Evolutionary conservation across 768 basidiomycete genomes (phyloP).

Genomic region (Lentinula edodes): DNA sequence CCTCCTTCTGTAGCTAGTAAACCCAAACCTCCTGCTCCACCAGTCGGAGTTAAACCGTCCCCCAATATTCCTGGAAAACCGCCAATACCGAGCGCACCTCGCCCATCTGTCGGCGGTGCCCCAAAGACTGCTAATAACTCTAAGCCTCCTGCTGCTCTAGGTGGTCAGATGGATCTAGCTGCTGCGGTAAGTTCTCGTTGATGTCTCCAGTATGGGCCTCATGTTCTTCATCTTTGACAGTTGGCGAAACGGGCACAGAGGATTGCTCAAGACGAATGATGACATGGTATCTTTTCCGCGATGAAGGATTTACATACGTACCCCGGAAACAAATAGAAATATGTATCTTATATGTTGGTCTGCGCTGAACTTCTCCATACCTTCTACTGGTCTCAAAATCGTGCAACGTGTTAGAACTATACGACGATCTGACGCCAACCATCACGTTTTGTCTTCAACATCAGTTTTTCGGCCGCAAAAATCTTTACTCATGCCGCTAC

Average conservation of each 20-base stretch:
- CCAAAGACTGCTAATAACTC: slow-evolving; percentile 33
- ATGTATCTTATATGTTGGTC: too few relatives aligned
- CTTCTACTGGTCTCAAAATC: too few relatives aligned
- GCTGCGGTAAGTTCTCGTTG: slow-evolving; percentile 57
- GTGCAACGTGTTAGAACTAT: too few relatives aligned
- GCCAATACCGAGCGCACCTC: slow-evolving; percentile 33
- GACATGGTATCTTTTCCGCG: not conserved
- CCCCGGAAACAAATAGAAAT: too few relatives aligned
- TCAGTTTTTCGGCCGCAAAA: too few relatives aligned
- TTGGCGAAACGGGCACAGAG: slow-evolving; percentile 74
- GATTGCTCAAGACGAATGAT: slow-evolving; percentile 40
- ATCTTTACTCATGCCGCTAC: not conserved
- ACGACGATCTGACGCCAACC: too few relatives aligned
- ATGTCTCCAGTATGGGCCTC: not conserved
- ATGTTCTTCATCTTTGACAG: slow-evolving; percentile 28
- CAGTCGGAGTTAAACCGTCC: slow-evolving; percentile 27
- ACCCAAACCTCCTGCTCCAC: slow-evolving; percentile 52
- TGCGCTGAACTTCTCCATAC: too few relatives aligned
- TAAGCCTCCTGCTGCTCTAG: slow-evolving; percentile 37
- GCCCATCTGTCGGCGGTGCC: slow-evolving; percentile 27
- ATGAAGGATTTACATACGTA: not conserved
- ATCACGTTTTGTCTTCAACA: too few relatives aligned
- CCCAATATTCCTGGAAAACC: slow-evolving; percentile 41
- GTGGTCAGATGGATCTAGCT: slow-evolving; percentile 75
- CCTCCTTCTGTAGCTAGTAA: slow-evolving; percentile 61